Base-by-base conservation (phyloP, 2,329 filamentous ascomycete species). In the Aspergillus oerlinghausenensis region DNA sequence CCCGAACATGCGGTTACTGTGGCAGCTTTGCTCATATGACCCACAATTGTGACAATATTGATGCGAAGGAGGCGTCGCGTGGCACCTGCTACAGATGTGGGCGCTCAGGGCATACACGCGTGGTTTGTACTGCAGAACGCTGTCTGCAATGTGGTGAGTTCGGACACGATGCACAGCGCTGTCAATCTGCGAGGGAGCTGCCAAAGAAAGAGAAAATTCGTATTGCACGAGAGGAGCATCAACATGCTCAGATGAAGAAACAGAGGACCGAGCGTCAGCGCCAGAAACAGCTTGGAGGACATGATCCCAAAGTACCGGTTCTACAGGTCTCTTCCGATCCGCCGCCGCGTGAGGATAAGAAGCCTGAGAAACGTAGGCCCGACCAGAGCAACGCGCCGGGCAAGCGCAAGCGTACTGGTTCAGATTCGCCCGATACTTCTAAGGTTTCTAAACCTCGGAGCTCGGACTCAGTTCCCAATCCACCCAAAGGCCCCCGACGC, bases 11-110 rank as follows among this genome's bases (percentile, higher is more conserved):
- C 66, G 71, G 67, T 3, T 68, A 72, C n/a, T 80, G 78, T 62
- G 78, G 78, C 35, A 79, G 76, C 54, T 72, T 70, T 57, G 62
- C 67, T 9, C 78, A 80, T 61, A 74, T 73, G 60, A 76, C 74
- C 1, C 68, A 69, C 51, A 73, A 75, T 48, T 80, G 78, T 56
- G 76, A 80, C 54, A 79, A 80, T 57, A 58, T 65, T 9, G 75
- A 75, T 11, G 77, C 76, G 10, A 69, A 73, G 57, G 68, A 69
- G 35, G 67, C 67, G 11, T 66, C 68, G 32, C 67, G 69, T 45
- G 75, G 75, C 23, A 71, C 61, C 50, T 80, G 79, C 59, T 69
- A 65, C 58, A 71, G 79, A 55, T 81, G 79, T 55, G 70, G 73
- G 19, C 57, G 64, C 25, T 52, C 67, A 25, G 73, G 73, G 7